A percentile compares a stretch with the other conserved stretches of the same genome.
Evolutionary conservation across 345 rosid species (phyloP).

Genomic region (Populus nigra): DNA sequence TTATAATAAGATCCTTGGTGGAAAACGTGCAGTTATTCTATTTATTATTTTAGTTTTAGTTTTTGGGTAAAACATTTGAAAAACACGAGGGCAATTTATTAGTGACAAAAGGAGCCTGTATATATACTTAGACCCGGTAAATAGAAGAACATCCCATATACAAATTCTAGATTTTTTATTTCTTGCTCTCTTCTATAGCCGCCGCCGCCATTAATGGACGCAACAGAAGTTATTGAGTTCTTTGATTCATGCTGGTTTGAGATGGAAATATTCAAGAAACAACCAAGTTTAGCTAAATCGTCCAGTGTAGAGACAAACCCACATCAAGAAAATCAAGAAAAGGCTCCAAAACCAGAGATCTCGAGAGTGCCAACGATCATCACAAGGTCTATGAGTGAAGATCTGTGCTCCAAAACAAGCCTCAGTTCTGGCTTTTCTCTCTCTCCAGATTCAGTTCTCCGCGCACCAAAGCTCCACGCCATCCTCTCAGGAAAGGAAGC

Average conservation of each 20-base stretch:
- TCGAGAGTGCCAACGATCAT: constrained; percentile 26
- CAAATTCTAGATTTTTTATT: background rate
- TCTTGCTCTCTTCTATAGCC: constrained; percentile 3
- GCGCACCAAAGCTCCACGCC: constrained; percentile 34
- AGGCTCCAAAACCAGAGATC: constrained; percentile 16
- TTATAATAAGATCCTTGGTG: background rate
- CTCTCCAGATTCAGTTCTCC: constrained; percentile 52
- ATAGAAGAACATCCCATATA: background rate
- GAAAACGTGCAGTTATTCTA: constrained; percentile 28
- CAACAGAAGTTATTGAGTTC: constrained; percentile 30
- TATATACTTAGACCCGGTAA: background rate
- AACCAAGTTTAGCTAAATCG: constrained; percentile 1
- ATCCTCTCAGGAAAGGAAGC: constrained; percentile 40
- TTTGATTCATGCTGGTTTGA: constrained; percentile 49
- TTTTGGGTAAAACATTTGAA: background rate
- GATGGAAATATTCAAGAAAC: constrained; percentile 41
- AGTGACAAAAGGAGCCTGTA: constrained; percentile 6
- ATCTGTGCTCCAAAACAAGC: constrained; percentile 33
- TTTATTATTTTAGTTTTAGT: background rate
- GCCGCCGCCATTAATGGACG: constrained; percentile 39
- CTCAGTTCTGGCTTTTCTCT: constrained; percentile 18
- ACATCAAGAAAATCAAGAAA: constrained; percentile 27
- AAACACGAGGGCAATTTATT: constrained; percentile 17
- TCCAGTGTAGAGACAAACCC: constrained; percentile 18
- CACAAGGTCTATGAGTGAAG: constrained; percentile 56